Base-by-base conservation (phyloP, 2,329 filamentous ascomycete species). In the Sclerotinia subarctica region DNA sequence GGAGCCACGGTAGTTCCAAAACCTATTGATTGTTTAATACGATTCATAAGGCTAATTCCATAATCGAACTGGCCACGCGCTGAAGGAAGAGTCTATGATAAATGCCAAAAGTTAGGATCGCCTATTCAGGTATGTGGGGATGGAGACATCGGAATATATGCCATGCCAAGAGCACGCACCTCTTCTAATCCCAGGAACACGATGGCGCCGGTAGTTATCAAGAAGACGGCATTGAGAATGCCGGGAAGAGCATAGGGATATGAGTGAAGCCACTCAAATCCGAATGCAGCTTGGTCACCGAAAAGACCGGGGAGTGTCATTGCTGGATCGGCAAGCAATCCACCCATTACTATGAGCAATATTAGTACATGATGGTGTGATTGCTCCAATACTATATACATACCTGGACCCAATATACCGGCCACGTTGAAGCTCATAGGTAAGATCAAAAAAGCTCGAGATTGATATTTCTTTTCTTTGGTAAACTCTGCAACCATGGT, bases 401-500 rank as follows among this genome's bases (percentile, higher is more conserved):
- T 70, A 93, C 85, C 76, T 92, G 93, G 53, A 88, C 78, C 71
- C 32, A 81, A 76, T 74, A 78, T 78, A 1, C 78, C 76, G 1
- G 82, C 83, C 58, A 84, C 79, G 71, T 92, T 92, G 76, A 91
- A 91, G 46, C 88, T 90, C 83, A 92, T 88, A 5, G 80, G 80
- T 66, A 82, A 69, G 35, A 82, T 73, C 32, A 80, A 72, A 60
- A 81, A 81, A 2, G 80, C 79, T 66, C 78, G 77, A 8, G 80
- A 79, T 71, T 79, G 80, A 70, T 78, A 89, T 80, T 84, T 88
- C 77, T 89, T 90, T 78, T 91, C 89, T 64, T 83, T 82, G 52
- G 91, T 86, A 32, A 90, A 88, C 77, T 92, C 90, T 0, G 85
- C 84, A 59, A 91, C 89, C 84, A 91, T 88, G 8, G 88, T 91